Base-by-base conservation (phyloP, 345 rosid genomes). In the Lumnitzera littorea region DNA sequence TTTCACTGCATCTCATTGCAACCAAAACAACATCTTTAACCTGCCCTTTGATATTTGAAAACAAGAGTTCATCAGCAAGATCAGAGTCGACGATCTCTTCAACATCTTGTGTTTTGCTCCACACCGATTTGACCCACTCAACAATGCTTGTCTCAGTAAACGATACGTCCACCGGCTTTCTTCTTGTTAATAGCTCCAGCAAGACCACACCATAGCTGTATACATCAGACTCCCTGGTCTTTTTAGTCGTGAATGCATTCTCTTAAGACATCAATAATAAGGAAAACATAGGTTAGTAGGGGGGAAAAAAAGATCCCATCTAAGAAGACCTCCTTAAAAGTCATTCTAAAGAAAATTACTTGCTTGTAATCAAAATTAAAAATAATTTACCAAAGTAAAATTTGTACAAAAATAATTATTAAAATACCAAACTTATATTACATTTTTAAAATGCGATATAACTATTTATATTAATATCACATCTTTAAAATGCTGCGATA, bases 151-250 rank as follows among this genome's bases (percentile, higher is more conserved):
- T 73, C 27, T 55, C 72, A 1, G 67, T 74, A 53, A 76, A 74
- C 0, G 75, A 74, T 48, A 72, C 65, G 62, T 87, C 86, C 63
- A 78, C 57, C 2, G 84, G 79, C 74, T 66, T 74, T 69, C 70
- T 80, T 71, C 88, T 69, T 0, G 83, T 78, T 13, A 86, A 70
- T 36, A 86, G 76, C 76, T 84, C 94, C 0, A 84, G 81, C 70
- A 86, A 52, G 50, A 87, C 81, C n/a, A 87, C 86, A 61, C 94
- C 90, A 1, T 78, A 84, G 51, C 94, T 80, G 63, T 84, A 86
- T 27, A 84, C 90, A 23, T 86, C 94, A 0, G 86, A 78, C 52
- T 82, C 84, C 72, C 75, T 81, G 75, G 84, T 78, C 71, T 73
- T 78, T 17, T 61, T 62, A 0, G 75, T 71, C 51, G 69, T 74